Conservation (phyloP, 2,329 filamentous ascomycete species). For the Pseudodiploospora longispora region DNA sequence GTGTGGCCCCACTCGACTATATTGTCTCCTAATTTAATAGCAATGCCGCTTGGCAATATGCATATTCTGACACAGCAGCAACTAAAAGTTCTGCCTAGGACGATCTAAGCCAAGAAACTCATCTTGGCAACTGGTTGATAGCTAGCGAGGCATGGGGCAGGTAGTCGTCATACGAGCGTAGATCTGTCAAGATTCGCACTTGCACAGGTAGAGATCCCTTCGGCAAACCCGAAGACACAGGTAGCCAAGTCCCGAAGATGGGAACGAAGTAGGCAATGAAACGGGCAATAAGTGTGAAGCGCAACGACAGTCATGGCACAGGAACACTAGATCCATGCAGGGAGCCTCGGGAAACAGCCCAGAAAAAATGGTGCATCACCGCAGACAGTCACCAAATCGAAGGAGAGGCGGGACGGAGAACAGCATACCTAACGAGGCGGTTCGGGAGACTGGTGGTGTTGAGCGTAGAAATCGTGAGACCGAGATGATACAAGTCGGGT, state of each 20-base stretch:
- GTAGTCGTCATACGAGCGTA: no score
- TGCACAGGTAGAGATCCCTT: no score
- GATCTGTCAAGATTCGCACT: no score
- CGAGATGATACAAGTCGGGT: no score
- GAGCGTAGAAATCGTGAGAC: no score
- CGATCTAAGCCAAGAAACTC: no score
- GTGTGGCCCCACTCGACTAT: slow-evolving; percentile 19
- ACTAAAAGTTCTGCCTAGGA: no score
- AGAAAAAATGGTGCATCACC: slow-evolving; percentile 17
- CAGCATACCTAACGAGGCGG: slow-evolving; percentile 17
- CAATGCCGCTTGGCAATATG: slow-evolving; percentile 24
- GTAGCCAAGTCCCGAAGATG: no score
- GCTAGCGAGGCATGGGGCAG: no score
- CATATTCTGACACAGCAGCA: slow-evolving; percentile 7
- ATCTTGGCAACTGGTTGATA: no score
- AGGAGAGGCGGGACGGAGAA: slow-evolving; percentile 16
- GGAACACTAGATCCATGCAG: slow-evolving; percentile 23
- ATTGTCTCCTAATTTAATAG: neutral
- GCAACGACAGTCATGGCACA: slow-evolving; percentile 10
- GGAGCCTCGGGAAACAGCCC: slow-evolving; percentile 20
- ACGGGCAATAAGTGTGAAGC: neutral
- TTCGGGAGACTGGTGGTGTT: neutral
- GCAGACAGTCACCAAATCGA: slow-evolving; percentile 10
- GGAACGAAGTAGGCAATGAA: no score
- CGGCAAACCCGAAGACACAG: no score